phyloP scores from a whole-genome alignment of 1,139 yeast species.

The Diutina pseudorugosa region DNA sequence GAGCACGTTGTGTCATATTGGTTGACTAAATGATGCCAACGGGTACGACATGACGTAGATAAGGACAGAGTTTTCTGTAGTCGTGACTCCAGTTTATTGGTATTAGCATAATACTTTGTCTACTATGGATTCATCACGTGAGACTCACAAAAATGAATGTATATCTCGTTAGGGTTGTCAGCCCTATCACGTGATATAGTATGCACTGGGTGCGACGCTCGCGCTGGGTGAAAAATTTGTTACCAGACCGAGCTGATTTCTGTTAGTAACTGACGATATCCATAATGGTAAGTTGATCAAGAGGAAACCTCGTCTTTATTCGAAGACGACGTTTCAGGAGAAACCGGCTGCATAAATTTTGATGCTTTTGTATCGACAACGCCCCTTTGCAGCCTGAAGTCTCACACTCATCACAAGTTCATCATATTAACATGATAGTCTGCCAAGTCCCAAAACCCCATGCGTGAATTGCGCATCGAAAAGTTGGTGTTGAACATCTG shows the following conservation, averaged over 20 bases:
- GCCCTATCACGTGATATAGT: background rate
- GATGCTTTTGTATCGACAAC: background rate
- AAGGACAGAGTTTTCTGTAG: too few species aligned
- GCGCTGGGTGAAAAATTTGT: background rate
- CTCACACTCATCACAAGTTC: background rate
- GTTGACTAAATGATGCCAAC: too few species aligned
- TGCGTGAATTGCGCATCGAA: slow-evolving; percentile 99
- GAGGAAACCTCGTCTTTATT: background rate
- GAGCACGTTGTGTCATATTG: too few species aligned
- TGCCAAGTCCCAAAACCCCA: slow-evolving; percentile 37
- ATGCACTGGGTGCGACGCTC: background rate
- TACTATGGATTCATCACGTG: background rate
- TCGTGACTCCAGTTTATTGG: too few species aligned
- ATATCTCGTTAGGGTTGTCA: background rate
- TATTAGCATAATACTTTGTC: too few species aligned
- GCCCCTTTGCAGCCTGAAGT: background rate
- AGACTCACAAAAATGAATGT: too few species aligned
- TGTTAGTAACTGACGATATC: background rate
- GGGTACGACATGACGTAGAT: too few species aligned
- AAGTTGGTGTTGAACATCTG: slow-evolving; percentile 99
- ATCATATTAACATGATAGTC: slow-evolving; percentile 1
- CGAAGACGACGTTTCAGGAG: background rate
- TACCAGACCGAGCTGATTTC: background rate
- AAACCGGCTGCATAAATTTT: background rate
- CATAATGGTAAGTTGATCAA: background rate